Evolutionary conservation across 192 early-diverging fungal genomes (phyloP), one percentile per base, ranked within the genome.

Genomic region (Thamnidium elegans): DNA sequence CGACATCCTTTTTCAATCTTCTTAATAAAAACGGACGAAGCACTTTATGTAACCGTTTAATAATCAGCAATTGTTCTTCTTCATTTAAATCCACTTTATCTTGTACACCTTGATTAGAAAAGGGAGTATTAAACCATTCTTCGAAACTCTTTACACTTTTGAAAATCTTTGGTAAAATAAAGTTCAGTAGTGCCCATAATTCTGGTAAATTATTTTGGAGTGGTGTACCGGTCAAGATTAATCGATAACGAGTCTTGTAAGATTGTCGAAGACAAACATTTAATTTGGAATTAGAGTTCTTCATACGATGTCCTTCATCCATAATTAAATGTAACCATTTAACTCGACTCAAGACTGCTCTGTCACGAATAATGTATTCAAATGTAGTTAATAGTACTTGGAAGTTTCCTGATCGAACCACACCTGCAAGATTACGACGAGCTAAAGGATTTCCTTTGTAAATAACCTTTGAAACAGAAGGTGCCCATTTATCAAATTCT

Each of bases 221-320:
- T n/a, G 97, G 97, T 11, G 97, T 99, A 58, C 96, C 97, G 0
- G 97, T 99, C 68, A 99, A 78, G 79, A 99, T 96, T 50, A 98
- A 79, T 26, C 96, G 87, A 74, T 95, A 98, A 7, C 94, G 88
- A 3, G 89, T 89, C 30, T 77, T 80, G 76, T 99, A 99, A 75
- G 89, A 87, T 73, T 94, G 91, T 34, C 90, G 88, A 69, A 99
- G 76, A 32, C 91, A 94, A 10, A 78, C 75, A 19, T 92, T 89
- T 34, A 99, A 82, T 68, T 93, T 94, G 17, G 92, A 92, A 39
- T 93, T 79, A 45, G 89, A 75, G 72, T 98, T 99, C 80, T 99
- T 99, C 92, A 99, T 94, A 61, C 97, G 90, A 76, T 99, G 97
- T 63, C 97, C 97, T 74, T 99, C 97, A 70, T 99, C 97, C 66